A percentile compares a stretch with the other conserved stretches of the same genome.
These are phyloP conservation scores for Lactarius akahatsu DNA, from an alignment of 768 basidiomycete species.

Conservation along the genomic window DNA sequence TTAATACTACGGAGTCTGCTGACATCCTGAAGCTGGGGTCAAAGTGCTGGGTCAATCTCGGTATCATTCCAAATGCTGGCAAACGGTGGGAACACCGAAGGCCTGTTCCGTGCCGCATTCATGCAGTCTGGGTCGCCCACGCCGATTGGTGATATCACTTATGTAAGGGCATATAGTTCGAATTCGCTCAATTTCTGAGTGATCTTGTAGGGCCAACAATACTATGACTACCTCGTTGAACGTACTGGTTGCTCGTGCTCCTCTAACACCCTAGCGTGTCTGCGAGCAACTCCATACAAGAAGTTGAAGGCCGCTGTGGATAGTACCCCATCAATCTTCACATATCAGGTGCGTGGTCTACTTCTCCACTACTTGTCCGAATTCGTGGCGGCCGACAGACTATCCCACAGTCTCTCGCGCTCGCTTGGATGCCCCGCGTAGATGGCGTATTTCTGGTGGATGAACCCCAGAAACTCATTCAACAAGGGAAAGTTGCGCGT, in stretches of 20 bases:
- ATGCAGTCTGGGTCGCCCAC: slow-evolving; percentile 45
- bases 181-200: neutral
- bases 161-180: slow-evolving; percentile 36
- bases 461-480: slow-evolving; percentile 36
- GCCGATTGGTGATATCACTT: slow-evolving; percentile 34
- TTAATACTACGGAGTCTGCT: slow-evolving; percentile 2
- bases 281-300: slow-evolving; percentile 39
- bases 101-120: slow-evolving; percentile 43
- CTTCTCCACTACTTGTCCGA: neutral
- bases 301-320: slow-evolving; percentile 37
- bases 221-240: slow-evolving; percentile 44
- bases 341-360: slow-evolving; percentile 33
- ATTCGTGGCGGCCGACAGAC: neutral
- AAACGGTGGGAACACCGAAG: slow-evolving; percentile 39
- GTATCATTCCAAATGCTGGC: slow-evolving; percentile 44
- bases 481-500: slow-evolving; percentile 38
- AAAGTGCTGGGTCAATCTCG: slow-evolving; percentile 54
- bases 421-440: slow-evolving; percentile 41
- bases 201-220: slow-evolving; percentile 33
- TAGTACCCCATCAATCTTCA: slow-evolving; percentile 33
- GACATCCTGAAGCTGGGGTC: slow-evolving; percentile 42
- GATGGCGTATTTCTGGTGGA: slow-evolving; percentile 43
- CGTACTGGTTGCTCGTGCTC: slow-evolving; percentile 39
- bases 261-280: slow-evolving; percentile 43
- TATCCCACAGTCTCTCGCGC: slow-evolving; percentile 29